A percentile compares a stretch with the other conserved stretches of the same genome.
Evolutionary conservation across 2,329 filamentous ascomycete species (phyloP).

Genomic region (Chrysosporium keratinophilum): DNA sequence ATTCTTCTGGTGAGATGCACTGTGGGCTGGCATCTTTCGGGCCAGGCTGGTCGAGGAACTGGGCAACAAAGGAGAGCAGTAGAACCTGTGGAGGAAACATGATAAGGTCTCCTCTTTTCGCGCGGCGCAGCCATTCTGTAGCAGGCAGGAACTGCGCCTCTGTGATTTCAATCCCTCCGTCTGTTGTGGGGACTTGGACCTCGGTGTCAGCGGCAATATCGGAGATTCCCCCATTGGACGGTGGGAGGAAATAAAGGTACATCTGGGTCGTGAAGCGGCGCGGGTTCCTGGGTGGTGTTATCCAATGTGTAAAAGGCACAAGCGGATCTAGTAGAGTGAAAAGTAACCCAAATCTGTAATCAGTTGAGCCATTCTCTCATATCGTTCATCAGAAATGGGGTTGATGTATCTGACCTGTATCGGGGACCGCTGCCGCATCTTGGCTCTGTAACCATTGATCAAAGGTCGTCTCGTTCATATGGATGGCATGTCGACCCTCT

Average conservation of each 20-base stretch:
- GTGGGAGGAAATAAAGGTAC: slow-evolving; percentile 84
- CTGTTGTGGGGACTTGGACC: slow-evolving; percentile 59
- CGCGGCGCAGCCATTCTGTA: slow-evolving; percentile 56
- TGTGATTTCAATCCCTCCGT: slow-evolving; percentile 60
- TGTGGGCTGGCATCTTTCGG: slow-evolving; percentile 14
- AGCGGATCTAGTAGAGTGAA: slow-evolving; percentile 35
- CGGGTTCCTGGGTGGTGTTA: slow-evolving; percentile 60
- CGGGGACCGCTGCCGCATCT: slow-evolving; percentile 35
- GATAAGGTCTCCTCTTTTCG: slow-evolving; percentile 57
- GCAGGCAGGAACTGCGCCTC: slow-evolving; percentile 68
- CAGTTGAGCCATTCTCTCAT: slow-evolving; percentile 3
- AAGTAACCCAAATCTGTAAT: not conserved
- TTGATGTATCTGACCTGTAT: slow-evolving; percentile 43
- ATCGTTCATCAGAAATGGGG: not conserved
- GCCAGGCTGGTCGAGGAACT: slow-evolving; percentile 38
- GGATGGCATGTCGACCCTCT: slow-evolving; percentile 56
- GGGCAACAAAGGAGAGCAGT: slow-evolving; percentile 43
- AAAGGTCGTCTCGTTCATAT: slow-evolving; percentile 57
- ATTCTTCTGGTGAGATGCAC: slow-evolving; percentile 20
- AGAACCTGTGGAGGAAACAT: slow-evolving; percentile 82
- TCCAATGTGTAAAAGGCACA: slow-evolving; percentile 80
- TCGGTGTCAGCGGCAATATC: slow-evolving; percentile 36
- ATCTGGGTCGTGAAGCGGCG: slow-evolving; percentile 90
- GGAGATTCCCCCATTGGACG: slow-evolving; percentile 32
- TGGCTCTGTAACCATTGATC: slow-evolving; percentile 48